Evolutionary conservation across 257 asterid genomes (phyloP), one percentile per base, ranked within the genome.

Genomic region (Anisodus acutangulus): DNA sequence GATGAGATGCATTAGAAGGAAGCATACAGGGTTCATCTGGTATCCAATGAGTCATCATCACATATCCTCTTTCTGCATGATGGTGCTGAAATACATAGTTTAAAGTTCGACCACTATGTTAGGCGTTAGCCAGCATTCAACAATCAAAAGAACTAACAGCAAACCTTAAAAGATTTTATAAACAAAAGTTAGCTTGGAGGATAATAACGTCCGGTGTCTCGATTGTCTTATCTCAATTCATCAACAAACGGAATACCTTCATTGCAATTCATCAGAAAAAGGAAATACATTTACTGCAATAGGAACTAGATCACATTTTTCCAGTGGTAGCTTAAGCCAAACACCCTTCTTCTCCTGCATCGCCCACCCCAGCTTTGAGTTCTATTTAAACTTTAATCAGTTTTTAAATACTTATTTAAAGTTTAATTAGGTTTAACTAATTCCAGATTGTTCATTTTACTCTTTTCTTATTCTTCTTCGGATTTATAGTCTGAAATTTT

Each of bases 1-100:
- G 98, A 89, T 95, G 98, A 41, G 98, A 90, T 63, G 98, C 98
- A 82, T 95, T 93, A 11, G 96, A 88, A 63, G 98, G 98, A 85
- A 95, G 96, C 84, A 92, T 79, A 76, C 90, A 91, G 68, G 98
- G 98, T 63, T 89, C 98, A 12, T 91, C 90, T 0, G 97, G 95
- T 43, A 93, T 92, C 98, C 98, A 95, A 78, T 88, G 92, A 22
- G 95, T 95, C 98, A 95, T 86, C 98, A 95, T 95, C 43, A 93
- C 92, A 51, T 92, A 89, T 4, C 91, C 89, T 83, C 80, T 92
- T 90, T 95, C 98, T 0, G 98, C 98, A 35, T 93, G 98, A 87
- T 95, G 98, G 86, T 92, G 93, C 74, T 88, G 68, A 78, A 93
- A 95, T 41, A 43, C 83, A 84, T 17, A 70, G 19, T 82, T 31